Conservation (phyloP, 768 basidiomycete genomes). For the Rubroboletus pulcherrimus region DNA sequence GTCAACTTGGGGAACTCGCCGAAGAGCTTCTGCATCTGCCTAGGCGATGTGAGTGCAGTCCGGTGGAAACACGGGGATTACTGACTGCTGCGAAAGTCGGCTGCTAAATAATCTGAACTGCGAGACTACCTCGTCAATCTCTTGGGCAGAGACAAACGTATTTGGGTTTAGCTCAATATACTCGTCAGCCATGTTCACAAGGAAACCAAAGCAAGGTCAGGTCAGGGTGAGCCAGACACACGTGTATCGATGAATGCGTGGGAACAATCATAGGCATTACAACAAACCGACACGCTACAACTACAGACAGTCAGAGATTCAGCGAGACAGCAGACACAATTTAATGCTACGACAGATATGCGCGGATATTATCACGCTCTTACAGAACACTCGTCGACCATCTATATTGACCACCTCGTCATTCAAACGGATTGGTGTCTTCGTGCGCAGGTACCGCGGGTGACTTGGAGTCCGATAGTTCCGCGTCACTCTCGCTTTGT, state of each 20-base stretch:
- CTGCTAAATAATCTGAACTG: slow-evolving; percentile 28
- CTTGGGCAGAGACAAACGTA: slow-evolving; percentile 20
- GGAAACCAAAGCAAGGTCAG: background rate
- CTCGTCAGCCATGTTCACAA: slow-evolving; percentile 22
- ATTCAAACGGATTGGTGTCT: slow-evolving; percentile 71
- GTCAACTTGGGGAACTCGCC: slow-evolving; percentile 46
- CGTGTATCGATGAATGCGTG: slow-evolving; percentile 21
- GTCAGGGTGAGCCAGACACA: slow-evolving; percentile 1
- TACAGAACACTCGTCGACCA: slow-evolving; percentile 19
- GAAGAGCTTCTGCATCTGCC: slow-evolving; percentile 39
- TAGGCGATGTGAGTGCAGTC: slow-evolving; percentile 16
- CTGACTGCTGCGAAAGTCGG: slow-evolving; percentile 28
- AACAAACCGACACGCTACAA: slow-evolving; percentile 19
- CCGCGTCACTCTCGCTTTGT: slow-evolving; percentile 37
- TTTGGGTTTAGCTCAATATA: slow-evolving; percentile 5
- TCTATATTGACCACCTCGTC: background rate
- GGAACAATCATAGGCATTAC: slow-evolving; percentile 27
- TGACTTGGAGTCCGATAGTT: slow-evolving; percentile 32
- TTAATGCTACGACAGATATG: slow-evolving; percentile 24
- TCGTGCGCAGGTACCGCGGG: slow-evolving; percentile 38
- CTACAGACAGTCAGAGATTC: slow-evolving; percentile 25
- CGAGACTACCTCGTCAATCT: slow-evolving; percentile 30
- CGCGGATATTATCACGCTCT: slow-evolving; percentile 23
- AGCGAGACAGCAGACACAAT: slow-evolving; percentile 27
- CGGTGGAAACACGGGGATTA: background rate